Conservation (phyloP, 306 rosid genomes). For the Sesbania bispinosa region DNA sequence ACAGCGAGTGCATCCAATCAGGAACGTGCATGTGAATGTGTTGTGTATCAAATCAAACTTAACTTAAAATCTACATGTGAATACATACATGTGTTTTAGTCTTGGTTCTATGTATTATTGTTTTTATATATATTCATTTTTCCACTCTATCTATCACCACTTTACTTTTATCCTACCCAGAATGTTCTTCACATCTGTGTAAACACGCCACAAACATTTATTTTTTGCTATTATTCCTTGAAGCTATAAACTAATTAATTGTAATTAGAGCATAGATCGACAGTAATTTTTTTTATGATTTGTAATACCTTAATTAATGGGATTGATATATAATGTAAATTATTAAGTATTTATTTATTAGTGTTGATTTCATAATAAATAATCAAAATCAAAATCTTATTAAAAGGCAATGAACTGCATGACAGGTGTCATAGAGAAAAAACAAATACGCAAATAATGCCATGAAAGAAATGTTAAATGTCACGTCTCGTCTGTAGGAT, state of each 20-base stretch:
- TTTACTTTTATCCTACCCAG: constrained; percentile 28
- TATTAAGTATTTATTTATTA: not conserved
- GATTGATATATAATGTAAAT: not conserved
- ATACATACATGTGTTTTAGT: too few species aligned
- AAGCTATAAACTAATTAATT: not conserved
- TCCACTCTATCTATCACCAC: not conserved
- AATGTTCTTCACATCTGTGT: constrained; percentile 38
- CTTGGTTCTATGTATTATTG: constrained; percentile 7
- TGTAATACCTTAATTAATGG: not conserved
- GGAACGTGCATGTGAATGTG: constrained; percentile 45
- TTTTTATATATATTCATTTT: not conserved
- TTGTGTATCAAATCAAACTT: not conserved
- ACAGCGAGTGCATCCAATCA: constrained; percentile 38
- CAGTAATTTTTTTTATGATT: not conserved
- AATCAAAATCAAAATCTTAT: not conserved
- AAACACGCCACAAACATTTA: too few species aligned
- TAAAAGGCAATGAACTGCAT: not conserved
- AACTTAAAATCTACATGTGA: constrained; percentile 15
- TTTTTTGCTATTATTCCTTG: not conserved
- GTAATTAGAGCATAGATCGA: not conserved
- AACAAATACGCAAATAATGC: not conserved
- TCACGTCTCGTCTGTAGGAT: not conserved
- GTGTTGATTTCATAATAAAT: not conserved
- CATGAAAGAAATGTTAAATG: constrained; percentile 3
- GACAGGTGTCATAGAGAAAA: not conserved